These are phyloP conservation scores for Dictyostelium capitatum DNA, from an alignment of 78 protist species.

Conservation along the genomic window DNA sequence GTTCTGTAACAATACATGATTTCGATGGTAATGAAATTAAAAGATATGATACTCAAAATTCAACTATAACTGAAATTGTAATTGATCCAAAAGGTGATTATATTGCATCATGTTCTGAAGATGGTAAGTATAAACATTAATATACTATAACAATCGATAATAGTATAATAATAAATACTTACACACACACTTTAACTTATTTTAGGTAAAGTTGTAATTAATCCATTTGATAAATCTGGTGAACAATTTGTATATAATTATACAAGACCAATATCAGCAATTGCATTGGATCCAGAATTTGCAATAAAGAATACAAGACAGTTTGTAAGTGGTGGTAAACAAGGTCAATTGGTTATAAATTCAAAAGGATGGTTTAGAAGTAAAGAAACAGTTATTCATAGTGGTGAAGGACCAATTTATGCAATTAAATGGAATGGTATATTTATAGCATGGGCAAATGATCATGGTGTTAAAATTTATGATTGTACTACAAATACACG, in stretches of 20 bases:
- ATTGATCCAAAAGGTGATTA: conserved; percentile 92
- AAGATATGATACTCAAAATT: conserved; percentile 77
- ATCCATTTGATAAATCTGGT: conserved; percentile 53
- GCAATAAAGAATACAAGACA: conserved; percentile 51
- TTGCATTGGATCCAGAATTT: conserved; percentile 93
- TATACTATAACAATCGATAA: background rate
- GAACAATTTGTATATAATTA: conserved; percentile 25
- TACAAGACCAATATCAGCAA: conserved; percentile 83
- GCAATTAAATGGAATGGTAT: conserved; percentile 89
- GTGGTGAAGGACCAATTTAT: conserved; percentile 89
- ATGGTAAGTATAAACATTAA: conserved; percentile 75
- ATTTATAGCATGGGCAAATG: conserved; percentile 96
- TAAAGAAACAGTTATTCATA: conserved; percentile 85
- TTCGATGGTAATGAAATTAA: conserved; percentile 88
- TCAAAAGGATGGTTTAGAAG: conserved; percentile 87
- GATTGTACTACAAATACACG: conserved; percentile 82
- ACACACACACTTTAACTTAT: background rate
- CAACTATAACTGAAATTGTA: conserved; percentile 84
- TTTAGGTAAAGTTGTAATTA: conserved; percentile 73
- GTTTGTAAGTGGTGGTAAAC: conserved; percentile 93
- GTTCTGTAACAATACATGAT: conserved; percentile 88
- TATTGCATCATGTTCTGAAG: conserved; percentile 93
- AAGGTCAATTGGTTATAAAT: conserved; percentile 86
- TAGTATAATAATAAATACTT: background rate
- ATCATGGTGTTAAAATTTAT: conserved; percentile 92